Evolutionary conservation across 2,329 filamentous ascomycete species (phyloP), one percentile per base, ranked within the genome.

Genomic region (Mariannaea elegans): DNA sequence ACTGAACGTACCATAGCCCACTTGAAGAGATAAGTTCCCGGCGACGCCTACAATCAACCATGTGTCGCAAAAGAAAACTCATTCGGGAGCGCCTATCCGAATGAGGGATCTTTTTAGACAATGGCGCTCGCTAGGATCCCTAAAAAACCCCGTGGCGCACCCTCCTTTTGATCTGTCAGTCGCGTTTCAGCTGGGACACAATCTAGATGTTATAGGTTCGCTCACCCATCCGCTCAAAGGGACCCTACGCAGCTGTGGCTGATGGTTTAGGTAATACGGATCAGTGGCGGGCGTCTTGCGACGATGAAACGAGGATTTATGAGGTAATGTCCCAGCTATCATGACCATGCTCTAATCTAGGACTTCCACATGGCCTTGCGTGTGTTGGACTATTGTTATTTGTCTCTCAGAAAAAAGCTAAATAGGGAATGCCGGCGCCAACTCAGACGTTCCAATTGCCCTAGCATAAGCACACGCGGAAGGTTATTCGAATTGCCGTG

Each of bases 131-230:
- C 47, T 32, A 10, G 23, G 52, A 53, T 62, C 58, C 51, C 54
- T 47, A 54, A 47, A 39, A 59, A 55, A 45, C 32, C 56, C 34
- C 54, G 59, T 65, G 62, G 54, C 64, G 54, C 50, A 38, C 45
- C 44, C 56, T 27, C 27, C 31, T 51, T 14, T 21, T 54, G 47
- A 54, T 54, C 50, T 62, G 42, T 46, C 31, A 24, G 34, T 36
- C 24, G 48, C 55, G 49, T 59, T 59, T 59, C 55, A 55, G 55
- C 59, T 46, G 34, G 23, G 29, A 38, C 42, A 13, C 13, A 18
- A n/a, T n/a, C n/a, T n/a, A n/a, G n/a, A n/a, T n/a, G n/a, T n/a
- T n/a, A n/a, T n/a, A n/a, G n/a, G n/a, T n/a, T n/a, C n/a, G n/a
- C n/a, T n/a, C n/a, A n/a, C n/a, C n/a, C n/a, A n/a, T n/a, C n/a